Evolutionary conservation across 2,329 filamentous ascomycete species (phyloP).

Genomic region (Neonectria punicea): DNA sequence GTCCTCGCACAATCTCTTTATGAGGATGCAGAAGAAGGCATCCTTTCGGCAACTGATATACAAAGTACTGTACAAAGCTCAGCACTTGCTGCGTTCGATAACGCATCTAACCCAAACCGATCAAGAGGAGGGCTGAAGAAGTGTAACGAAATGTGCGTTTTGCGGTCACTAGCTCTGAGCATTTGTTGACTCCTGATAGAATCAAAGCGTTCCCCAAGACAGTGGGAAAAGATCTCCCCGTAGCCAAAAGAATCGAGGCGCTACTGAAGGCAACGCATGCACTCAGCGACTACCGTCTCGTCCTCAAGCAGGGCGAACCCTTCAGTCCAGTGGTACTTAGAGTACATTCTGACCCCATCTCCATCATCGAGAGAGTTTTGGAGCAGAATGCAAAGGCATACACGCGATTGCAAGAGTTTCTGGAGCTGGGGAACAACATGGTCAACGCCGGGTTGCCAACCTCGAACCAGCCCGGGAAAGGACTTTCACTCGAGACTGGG

Average conservation of each 20-base stretch:
- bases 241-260: conserved; percentile 66
- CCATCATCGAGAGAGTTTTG: conserved; percentile 76
- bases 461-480: conserved; percentile 22
- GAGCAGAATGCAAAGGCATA: conserved; percentile 81
- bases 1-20: conserved; percentile 71
- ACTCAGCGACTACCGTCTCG: conserved; percentile 80
- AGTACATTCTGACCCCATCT: conserved; percentile 79
- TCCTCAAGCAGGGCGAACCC: conserved; percentile 81
- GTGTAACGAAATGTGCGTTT: conserved; percentile 76
- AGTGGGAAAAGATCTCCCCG: conserved; percentile 62
- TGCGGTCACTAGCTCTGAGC: too few relatives aligned
- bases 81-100: conserved; percentile 79
- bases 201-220: conserved; percentile 71
- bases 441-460: conserved; percentile 65
- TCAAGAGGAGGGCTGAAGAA: conserved; percentile 81
- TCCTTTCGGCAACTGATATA: conserved; percentile 61
- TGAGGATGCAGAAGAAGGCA: conserved; percentile 60
- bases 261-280: conserved; percentile 79
- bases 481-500: conserved; percentile 30
- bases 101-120: conserved; percentile 83
- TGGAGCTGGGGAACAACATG: conserved; percentile 75
- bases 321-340: conserved; percentile 82
- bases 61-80: conserved; percentile 70
- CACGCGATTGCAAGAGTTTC: conserved; percentile 77
- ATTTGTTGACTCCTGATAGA: conserved; percentile 53